A percentile compares a stretch with the other conserved stretches of the same genome.
These are phyloP conservation scores for Magnusiomyces fungicola DNA, from an alignment of 1,139 yeast species.

Conservation along the genomic window DNA sequence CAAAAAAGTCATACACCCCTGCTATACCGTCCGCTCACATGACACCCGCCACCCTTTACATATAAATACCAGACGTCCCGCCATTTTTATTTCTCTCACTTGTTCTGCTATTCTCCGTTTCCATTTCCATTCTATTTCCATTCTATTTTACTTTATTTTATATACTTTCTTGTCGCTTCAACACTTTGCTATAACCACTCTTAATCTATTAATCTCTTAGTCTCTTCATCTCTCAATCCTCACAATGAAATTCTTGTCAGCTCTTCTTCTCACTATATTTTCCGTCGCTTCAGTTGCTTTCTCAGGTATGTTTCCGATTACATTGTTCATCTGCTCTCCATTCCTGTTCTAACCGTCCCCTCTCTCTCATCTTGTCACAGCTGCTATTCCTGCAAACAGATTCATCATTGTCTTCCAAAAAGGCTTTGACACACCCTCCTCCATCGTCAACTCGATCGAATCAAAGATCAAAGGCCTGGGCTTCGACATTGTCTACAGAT, in stretches of 20 bases:
- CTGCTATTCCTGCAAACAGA: constrained; percentile 3
- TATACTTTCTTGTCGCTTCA: too few species aligned
- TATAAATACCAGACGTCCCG: too few species aligned
- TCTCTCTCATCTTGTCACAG: neutral
- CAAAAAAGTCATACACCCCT: too few species aligned
- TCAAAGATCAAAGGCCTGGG: constrained; percentile 31
- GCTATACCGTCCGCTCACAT: too few species aligned
- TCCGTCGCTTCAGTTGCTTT: neutral
- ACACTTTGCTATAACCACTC: too few species aligned
- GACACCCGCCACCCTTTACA: too few species aligned
- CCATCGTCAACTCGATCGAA: constrained; percentile 29
- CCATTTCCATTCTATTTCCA: too few species aligned
- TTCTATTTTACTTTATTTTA: too few species aligned
- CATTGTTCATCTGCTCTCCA: neutral
- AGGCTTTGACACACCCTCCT: constrained; percentile 32
- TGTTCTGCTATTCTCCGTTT: too few species aligned
- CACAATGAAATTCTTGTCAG: neutral
- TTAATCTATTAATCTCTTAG: too few species aligned
- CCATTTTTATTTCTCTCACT: too few species aligned
- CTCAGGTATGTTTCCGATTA: neutral
- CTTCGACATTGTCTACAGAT: constrained; percentile 37
- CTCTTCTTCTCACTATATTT: neutral
- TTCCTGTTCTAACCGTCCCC: neutral
- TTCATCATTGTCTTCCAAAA: constrained; percentile 32
- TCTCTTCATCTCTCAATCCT: too few species aligned